phyloP scores from a whole-genome alignment of 1,284 basidiomycete species.

The Violaceomyces palustris region DNA sequence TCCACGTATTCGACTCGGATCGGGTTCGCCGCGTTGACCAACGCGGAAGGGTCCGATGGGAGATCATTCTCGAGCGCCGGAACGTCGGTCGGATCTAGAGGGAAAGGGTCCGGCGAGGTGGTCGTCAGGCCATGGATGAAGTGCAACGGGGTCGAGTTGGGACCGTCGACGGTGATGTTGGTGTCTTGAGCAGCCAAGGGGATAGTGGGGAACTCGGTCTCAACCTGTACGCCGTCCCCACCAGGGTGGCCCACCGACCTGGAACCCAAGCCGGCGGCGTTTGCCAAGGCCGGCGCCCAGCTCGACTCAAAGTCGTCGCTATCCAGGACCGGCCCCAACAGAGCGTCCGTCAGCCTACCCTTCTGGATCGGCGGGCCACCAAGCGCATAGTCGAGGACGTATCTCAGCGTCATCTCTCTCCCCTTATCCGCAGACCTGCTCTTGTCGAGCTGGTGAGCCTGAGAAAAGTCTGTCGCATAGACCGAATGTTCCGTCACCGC shows the following conservation, averaged over 20 bases:
- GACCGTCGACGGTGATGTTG: slow-evolving; percentile 29
- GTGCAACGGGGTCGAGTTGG: slow-evolving; percentile 49
- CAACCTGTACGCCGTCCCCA: slow-evolving; percentile 1
- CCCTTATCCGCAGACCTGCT: slow-evolving; percentile 6
- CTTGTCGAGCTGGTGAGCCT: slow-evolving; percentile 15
- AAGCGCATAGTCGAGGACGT: slow-evolving; percentile 47
- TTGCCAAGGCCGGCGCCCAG: slow-evolving; percentile 37
- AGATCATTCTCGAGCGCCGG: slow-evolving; percentile 33
- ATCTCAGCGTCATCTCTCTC: slow-evolving; percentile 32
- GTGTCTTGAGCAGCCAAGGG: slow-evolving; percentile 19
- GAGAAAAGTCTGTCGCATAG: slow-evolving; percentile 23
- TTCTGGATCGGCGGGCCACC: slow-evolving; percentile 48
- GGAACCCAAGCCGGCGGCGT: slow-evolving; percentile 36
- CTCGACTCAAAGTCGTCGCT: slow-evolving; percentile 44
- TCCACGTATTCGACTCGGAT: slow-evolving; percentile 33
- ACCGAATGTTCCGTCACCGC: slow-evolving; percentile 28
- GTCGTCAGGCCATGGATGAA: slow-evolving; percentile 49
- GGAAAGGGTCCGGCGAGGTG: slow-evolving; percentile 38
- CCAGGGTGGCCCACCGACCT: slow-evolving; percentile 3
- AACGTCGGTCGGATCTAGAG: slow-evolving; percentile 45
- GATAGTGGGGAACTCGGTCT: slow-evolving; percentile 21
- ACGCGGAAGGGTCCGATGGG: slow-evolving; percentile 14
- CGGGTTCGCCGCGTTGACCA: slow-evolving; percentile 3
- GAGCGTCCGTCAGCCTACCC: slow-evolving; percentile 29
- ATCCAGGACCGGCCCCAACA: slow-evolving; percentile 41